A percentile compares a stretch with the other conserved stretches of the same genome.
Conservation (phyloP, 1,284 basidiomycete species). For the Volvariella surrecta region DNA sequence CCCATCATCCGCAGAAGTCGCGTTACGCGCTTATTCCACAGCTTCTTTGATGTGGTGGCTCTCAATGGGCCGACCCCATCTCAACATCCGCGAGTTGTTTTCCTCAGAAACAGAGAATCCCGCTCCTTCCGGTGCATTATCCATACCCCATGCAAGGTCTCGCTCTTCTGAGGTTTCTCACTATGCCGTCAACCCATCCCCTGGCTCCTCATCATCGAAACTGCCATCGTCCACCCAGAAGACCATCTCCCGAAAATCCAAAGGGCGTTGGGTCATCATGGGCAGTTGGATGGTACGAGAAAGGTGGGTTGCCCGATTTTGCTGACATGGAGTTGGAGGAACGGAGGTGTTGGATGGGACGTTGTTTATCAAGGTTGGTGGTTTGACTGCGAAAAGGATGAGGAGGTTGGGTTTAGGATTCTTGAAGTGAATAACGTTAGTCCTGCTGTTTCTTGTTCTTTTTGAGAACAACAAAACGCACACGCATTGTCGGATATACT, state of each 20-base stretch:
- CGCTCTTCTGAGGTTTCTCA: too few species aligned
- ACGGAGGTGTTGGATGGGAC: slow-evolving; percentile 45
- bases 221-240: slow-evolving; percentile 38
- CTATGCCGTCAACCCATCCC: slow-evolving; percentile 29
- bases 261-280: slow-evolving; percentile 43
- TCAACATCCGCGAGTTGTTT: slow-evolving; percentile 31
- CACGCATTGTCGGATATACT: too few species aligned
- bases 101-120: slow-evolving; percentile 19
- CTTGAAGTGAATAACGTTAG: too few species aligned
- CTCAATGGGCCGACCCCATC: slow-evolving; percentile 23
- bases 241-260: slow-evolving; percentile 53
- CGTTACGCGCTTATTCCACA: slow-evolving; percentile 30
- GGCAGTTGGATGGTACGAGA: slow-evolving; percentile 31
- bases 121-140: slow-evolving; percentile 18
- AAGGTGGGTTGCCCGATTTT: slow-evolving; percentile 19
- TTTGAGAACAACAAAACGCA: too few species aligned
- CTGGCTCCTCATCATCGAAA: slow-evolving; percentile 43
- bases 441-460: too few species aligned
- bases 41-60: slow-evolving; percentile 28
- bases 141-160: too few species aligned
- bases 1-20: slow-evolving; percentile 20
- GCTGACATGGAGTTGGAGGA: slow-evolving; percentile 17
- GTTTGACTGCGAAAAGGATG: slow-evolving; percentile 32
- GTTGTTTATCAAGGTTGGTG: slow-evolving; percentile 43
- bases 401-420: too few species aligned